phyloP scores from a whole-genome alignment of 2,329 filamentous ascomycete genomes.

The Colletotrichum graminicola region DNA sequence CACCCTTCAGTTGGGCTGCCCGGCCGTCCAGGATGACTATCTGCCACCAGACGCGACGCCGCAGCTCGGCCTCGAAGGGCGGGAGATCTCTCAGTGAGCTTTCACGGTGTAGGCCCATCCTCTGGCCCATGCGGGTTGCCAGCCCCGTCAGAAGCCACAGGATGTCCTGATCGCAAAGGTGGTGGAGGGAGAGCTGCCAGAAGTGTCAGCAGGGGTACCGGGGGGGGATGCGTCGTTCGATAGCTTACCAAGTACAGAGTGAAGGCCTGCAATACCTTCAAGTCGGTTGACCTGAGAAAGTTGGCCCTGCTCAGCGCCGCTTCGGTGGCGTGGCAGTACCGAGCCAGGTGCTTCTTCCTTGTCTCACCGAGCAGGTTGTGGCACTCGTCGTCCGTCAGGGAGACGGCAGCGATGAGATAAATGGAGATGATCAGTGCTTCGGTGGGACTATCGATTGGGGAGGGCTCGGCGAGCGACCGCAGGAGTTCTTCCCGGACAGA shows the following conservation, averaged over 20 bases:
- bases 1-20: constrained; percentile 53
- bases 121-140: constrained; percentile 72
- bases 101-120: constrained; percentile 75
- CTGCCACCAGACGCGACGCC: constrained; percentile 75
- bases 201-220: constrained; percentile 36
- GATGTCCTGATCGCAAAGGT: constrained; percentile 68
- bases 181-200: constrained; percentile 64
- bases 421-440: constrained; percentile 75
- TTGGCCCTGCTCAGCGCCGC: constrained; percentile 63
- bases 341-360: constrained; percentile 61
- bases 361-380: constrained; percentile 61
- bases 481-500: constrained; percentile 64
- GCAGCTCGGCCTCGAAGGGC: constrained; percentile 75
- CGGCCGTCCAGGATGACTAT: constrained; percentile 69
- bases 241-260: constrained; percentile 65
- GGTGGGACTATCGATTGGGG: constrained; percentile 52
- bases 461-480: constrained; percentile 1
- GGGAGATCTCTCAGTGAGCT: constrained; percentile 66
- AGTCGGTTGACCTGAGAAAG: constrained; percentile 69
- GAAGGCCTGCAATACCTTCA: constrained; percentile 69
- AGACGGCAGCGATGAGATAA: constrained; percentile 69
- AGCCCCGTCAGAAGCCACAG: constrained; percentile 73
- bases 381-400: constrained; percentile 70
- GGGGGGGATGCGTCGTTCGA: neutral
- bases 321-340: constrained; percentile 65